These are phyloP conservation scores for Phytopythium vexans DNA, from an alignment of 352 stramenopile species.

Conservation along the genomic window DNA sequence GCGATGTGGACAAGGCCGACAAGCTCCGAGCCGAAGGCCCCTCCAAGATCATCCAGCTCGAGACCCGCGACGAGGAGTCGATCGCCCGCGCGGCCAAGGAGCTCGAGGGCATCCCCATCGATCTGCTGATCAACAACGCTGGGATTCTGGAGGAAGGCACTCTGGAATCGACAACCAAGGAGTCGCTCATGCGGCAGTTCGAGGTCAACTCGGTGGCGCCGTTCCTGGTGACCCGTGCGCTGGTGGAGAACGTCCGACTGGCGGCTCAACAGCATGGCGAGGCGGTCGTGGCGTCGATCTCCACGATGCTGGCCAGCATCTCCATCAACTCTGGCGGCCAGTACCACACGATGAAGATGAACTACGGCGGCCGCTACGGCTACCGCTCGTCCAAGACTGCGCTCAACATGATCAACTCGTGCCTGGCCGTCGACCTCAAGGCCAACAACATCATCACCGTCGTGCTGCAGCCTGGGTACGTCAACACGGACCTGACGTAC, in stretches of 20 bases:
- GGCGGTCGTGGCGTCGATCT: slow-evolving; percentile 30
- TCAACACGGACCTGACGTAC: slow-evolving; percentile 36
- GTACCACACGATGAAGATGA: slow-evolving; percentile 9
- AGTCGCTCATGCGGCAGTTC: slow-evolving; percentile 35
- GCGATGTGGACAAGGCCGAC: slow-evolving; percentile 30
- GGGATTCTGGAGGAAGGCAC: slow-evolving; percentile 23
- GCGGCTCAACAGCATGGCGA: slow-evolving; percentile 9
- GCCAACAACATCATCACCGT: slow-evolving; percentile 22
- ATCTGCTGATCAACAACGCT: slow-evolving; percentile 50
- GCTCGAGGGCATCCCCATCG: slow-evolving; percentile 27
- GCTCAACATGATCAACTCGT: slow-evolving; percentile 42
- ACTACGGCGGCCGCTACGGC: slow-evolving; percentile 29
- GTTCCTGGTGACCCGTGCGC: slow-evolving; percentile 35
- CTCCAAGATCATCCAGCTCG: slow-evolving; percentile 27
- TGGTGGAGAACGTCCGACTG: slow-evolving; percentile 22
- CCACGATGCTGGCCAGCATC: slow-evolving; percentile 34
- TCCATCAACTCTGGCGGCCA: slow-evolving; percentile 7
- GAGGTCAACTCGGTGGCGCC: slow-evolving; percentile 44
- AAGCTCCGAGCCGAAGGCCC: slow-evolving; percentile 22
- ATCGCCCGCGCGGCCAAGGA: slow-evolving; percentile 18
- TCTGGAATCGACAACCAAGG: slow-evolving; percentile 23
- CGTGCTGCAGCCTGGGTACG: slow-evolving; percentile 32
- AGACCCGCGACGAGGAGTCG: slow-evolving; percentile 31
- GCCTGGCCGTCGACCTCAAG: slow-evolving; percentile 28
- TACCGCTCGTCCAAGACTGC: slow-evolving; percentile 53